These are phyloP conservation scores for Oryza australiensis DNA, from an alignment of 176 grass and related monocot species.

Conservation along the genomic window DNA sequence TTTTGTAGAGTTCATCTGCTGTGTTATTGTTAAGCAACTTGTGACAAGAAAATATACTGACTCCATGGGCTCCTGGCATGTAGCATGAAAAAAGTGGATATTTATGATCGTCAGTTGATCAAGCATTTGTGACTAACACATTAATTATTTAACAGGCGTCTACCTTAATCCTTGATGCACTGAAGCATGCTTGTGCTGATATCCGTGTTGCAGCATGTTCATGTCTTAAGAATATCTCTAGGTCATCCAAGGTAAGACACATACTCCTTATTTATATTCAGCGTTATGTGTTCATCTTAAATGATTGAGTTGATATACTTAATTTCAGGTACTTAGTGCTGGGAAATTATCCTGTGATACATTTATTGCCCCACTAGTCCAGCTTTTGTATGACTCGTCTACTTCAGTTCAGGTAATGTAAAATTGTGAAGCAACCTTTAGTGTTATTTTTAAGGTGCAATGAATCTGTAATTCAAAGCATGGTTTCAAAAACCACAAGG, in stretches of 20 bases:
- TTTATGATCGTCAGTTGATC: slow-evolving; percentile 2
- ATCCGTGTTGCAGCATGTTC: slow-evolving; percentile 83
- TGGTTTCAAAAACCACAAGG: not conserved
- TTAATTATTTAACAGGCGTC: slow-evolving; percentile 53
- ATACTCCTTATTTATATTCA: slow-evolving; percentile 28
- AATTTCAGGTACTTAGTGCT: slow-evolving; percentile 80
- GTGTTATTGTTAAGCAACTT: slow-evolving; percentile 13
- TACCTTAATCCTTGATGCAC: slow-evolving; percentile 72
- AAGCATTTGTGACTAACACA: slow-evolving; percentile 25
- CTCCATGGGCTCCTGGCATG: not conserved
- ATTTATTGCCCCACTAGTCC: slow-evolving; percentile 58
- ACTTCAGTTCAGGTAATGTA: slow-evolving; percentile 77
- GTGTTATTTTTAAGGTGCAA: slow-evolving; percentile 4
- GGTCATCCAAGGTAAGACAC: slow-evolving; percentile 74
- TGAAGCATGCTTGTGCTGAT: slow-evolving; percentile 82
- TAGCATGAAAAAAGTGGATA: slow-evolving; percentile 9
- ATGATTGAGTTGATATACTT: slow-evolving; percentile 38
- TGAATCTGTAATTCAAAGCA: not conserved
- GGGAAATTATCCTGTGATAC: slow-evolving; percentile 77
- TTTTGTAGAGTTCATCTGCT: slow-evolving; percentile 27
- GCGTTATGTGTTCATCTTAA: slow-evolving; percentile 30
- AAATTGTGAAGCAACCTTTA: slow-evolving; percentile 35
- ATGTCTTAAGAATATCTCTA: slow-evolving; percentile 95
- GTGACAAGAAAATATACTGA: slow-evolving; percentile 1
- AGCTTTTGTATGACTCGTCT: slow-evolving; percentile 80